Percentiles rank a stretch among this genome's conserved stretches.
Conservation (phyloP, 305 asterid species). For the Fraxinus angustifolia region DNA sequence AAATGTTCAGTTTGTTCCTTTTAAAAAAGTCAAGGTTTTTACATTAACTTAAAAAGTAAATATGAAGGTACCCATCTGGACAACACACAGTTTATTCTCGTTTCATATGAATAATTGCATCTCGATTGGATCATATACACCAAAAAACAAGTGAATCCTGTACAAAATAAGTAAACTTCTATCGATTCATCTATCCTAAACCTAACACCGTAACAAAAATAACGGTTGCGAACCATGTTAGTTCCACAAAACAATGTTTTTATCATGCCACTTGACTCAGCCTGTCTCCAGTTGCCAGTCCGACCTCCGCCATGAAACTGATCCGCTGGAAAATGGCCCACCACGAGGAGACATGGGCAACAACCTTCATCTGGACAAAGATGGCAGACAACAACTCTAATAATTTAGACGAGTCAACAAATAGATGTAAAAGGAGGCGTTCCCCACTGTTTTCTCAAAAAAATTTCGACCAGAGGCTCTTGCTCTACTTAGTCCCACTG, state of each 20-base stretch:
- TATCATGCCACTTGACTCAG: not conserved
- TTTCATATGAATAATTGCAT: not conserved
- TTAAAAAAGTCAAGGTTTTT: no score
- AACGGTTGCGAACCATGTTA: not conserved
- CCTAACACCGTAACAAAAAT: not conserved
- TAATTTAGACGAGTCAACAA: slow-evolving; percentile 37
- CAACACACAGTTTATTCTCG: not conserved
- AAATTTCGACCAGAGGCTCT: slow-evolving; percentile 32
- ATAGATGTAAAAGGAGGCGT: slow-evolving; percentile 25
- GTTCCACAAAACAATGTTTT: not conserved
- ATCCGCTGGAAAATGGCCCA: slow-evolving; percentile 12
- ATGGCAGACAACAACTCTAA: slow-evolving; percentile 58
- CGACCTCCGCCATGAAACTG: not conserved
- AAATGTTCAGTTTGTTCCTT: no score
- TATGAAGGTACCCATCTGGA: not conserved
- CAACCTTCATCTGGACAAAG: slow-evolving; percentile 24
- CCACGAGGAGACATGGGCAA: slow-evolving; percentile 3
- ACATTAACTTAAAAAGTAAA: not conserved
- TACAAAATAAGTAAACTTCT: not conserved
- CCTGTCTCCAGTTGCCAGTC: not conserved
- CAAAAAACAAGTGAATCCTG: not conserved
- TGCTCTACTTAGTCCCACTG: slow-evolving; percentile 24
- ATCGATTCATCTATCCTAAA: not conserved
- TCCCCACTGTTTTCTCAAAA: slow-evolving; percentile 37
- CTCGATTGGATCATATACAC: not conserved